phyloP scores from a whole-genome alignment of 148 eudicot species.

The Cornus florida region DNA sequence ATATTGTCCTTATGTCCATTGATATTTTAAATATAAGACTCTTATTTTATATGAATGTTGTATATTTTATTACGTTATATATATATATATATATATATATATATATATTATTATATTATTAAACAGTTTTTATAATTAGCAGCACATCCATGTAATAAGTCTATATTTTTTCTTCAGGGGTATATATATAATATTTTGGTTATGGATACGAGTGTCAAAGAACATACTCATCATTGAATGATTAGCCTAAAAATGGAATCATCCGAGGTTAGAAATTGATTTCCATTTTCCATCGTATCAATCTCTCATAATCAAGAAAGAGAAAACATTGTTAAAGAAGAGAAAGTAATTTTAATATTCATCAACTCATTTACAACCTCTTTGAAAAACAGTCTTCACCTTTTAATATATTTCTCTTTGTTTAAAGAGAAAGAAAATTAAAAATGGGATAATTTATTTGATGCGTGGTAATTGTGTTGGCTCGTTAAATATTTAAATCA shows the following conservation, averaged over 20 bases:
- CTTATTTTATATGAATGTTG: neutral
- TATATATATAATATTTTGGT: neutral
- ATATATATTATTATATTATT: no score
- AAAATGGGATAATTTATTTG: neutral
- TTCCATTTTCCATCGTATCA: neutral
- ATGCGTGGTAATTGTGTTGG: neutral
- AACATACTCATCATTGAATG: slow-evolving; percentile 10
- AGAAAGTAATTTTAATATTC: neutral
- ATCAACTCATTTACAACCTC: neutral
- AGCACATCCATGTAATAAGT: no score
- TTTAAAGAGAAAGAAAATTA: neutral
- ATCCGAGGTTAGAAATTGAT: slow-evolving; percentile 7
- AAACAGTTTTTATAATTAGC: no score
- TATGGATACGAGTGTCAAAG: neutral
- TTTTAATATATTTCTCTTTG: neutral
- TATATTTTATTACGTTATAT: neutral
- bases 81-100: neutral
- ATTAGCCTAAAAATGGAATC: slow-evolving; percentile 4
- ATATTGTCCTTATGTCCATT: no score
- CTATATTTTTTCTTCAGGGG: no score
- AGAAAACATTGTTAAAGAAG: neutral
- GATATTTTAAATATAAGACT: neutral
- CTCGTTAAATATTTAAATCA: no score
- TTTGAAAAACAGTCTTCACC: neutral
- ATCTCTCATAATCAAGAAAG: slow-evolving; percentile 1